Percentiles rank a stretch among this genome's conserved stretches.
These are phyloP conservation scores for Fistulinella cinereoalba DNA, from an alignment of 1,284 basidiomycete genomes.

Conservation along the genomic window DNA sequence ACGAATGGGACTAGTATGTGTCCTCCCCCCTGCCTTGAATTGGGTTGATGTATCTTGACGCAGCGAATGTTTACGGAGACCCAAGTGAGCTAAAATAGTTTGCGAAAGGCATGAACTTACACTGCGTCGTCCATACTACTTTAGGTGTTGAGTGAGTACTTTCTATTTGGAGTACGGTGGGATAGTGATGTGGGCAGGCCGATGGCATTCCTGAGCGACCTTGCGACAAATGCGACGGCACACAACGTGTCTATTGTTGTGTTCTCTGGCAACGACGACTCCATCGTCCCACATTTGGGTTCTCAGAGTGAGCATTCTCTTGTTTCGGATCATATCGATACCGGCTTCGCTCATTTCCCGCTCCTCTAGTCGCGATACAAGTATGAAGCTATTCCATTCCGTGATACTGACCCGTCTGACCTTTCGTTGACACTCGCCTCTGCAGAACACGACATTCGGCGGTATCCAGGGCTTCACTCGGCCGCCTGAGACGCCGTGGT, in stretches of 20 bases:
- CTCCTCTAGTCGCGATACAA: conserved; percentile 58
- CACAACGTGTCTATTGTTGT: conserved; percentile 52
- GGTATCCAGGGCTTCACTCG: conserved; percentile 70
- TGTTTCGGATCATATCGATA: background rate
- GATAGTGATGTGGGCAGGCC: conserved; percentile 47
- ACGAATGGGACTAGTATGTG: conserved; percentile 27
- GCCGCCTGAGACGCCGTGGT: conserved; percentile 63
- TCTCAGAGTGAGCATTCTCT: conserved; percentile 53
- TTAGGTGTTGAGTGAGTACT: conserved; percentile 49
- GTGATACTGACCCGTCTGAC: background rate
- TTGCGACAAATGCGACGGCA: conserved; percentile 57
- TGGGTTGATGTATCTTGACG: background rate
- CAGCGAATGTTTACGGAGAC: conserved; percentile 31
- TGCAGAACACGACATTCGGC: conserved; percentile 70
- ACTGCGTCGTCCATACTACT: too few species aligned
- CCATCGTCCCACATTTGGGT: conserved; percentile 58
- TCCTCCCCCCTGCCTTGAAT: conserved; percentile 6
- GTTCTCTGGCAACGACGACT: conserved; percentile 68
- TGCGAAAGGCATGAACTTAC: too few species aligned
- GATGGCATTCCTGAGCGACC: conserved; percentile 59
- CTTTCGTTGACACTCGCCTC: background rate
- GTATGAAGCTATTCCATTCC: conserved; percentile 30
- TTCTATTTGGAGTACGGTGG: background rate
- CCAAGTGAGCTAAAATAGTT: conserved; percentile 51
- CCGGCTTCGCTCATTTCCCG: conserved; percentile 11